Evolutionary conservation across 1,284 basidiomycete genomes (phyloP).

Genomic region (Sanghuangporus sanghuang): DNA sequence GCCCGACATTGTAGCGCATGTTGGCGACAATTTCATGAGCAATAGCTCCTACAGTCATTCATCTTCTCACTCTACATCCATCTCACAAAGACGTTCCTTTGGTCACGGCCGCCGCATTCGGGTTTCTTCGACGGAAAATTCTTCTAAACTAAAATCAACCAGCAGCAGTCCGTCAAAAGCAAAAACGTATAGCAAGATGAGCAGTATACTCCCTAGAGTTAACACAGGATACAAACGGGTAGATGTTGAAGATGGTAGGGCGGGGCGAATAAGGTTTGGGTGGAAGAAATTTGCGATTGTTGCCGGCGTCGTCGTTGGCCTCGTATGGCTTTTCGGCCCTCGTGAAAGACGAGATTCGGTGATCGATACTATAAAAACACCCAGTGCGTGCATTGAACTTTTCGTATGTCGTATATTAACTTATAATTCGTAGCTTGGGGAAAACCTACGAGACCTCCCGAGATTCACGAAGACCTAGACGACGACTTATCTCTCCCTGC

Average conservation of each 20-base stretch:
- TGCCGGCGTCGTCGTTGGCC: slow-evolving; percentile 45
- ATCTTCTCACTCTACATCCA: not conserved
- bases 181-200: slow-evolving; percentile 5
- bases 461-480: not conserved
- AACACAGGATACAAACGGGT: slow-evolving; percentile 49
- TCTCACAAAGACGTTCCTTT: slow-evolving; percentile 2
- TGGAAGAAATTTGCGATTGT: slow-evolving; percentile 68
- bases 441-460: slow-evolving; percentile 16
- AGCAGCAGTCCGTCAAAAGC: not conserved
- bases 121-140: not conserved
- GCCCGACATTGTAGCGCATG: not conserved
- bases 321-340: slow-evolving; percentile 64
- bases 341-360: slow-evolving; percentile 33
- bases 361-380: slow-evolving; percentile 21
- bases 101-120: not conserved
- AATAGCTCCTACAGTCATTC: not conserved
- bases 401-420: not conserved
- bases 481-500: slow-evolving; percentile 11
- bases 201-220: slow-evolving; percentile 15
- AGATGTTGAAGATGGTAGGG: slow-evolving; percentile 40
- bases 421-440: slow-evolving; percentile 11
- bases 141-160: not conserved
- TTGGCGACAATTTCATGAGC: slow-evolving; percentile 7
- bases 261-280: slow-evolving; percentile 33
- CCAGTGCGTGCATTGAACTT: slow-evolving; percentile 22